Evolutionary conservation across 2,329 filamentous ascomycete genomes (phyloP).

Genomic region (Pleomassaria siparia): DNA sequence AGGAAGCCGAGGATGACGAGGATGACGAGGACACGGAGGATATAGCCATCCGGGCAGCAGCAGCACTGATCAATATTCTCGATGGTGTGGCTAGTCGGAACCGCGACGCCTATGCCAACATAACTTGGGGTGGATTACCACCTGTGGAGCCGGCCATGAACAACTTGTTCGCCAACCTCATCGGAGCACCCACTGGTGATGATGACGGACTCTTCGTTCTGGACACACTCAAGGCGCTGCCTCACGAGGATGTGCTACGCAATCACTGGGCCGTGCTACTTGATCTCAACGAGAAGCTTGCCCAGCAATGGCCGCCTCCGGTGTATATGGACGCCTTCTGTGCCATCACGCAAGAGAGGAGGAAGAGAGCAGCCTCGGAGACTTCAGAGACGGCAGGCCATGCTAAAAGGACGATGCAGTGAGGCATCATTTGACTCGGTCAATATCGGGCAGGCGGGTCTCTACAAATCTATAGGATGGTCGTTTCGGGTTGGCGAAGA

Average conservation of each 20-base stretch:
- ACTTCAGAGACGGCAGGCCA: slow-evolving; percentile 29
- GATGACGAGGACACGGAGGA: slow-evolving; percentile 20
- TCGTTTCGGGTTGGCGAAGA: neutral
- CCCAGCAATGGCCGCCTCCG: slow-evolving; percentile 22
- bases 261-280: slow-evolving; percentile 32
- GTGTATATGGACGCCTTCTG: slow-evolving; percentile 29
- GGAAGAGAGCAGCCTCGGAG: slow-evolving; percentile 37
- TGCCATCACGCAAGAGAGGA: slow-evolving; percentile 29
- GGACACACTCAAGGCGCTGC: slow-evolving; percentile 28
- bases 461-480: neutral
- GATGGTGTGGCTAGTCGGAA: slow-evolving; percentile 36
- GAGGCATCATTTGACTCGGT: neutral
- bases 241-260: slow-evolving; percentile 32
- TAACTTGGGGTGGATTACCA: slow-evolving; percentile 30
- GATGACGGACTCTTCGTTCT: slow-evolving; percentile 29
- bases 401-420: slow-evolving; percentile 32
- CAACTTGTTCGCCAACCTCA: slow-evolving; percentile 37
- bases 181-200: slow-evolving; percentile 21
- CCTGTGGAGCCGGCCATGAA: slow-evolving; percentile 27
- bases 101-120: slow-evolving; percentile 33
- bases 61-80: slow-evolving; percentile 35
- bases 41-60: slow-evolving; percentile 28
- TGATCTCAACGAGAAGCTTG: slow-evolving; percentile 30
- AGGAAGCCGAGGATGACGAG: slow-evolving; percentile 20
- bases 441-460: neutral